phyloP scores from a whole-genome alignment of 2,329 filamentous ascomycete genomes.

The Apiospora phragmitis region DNA sequence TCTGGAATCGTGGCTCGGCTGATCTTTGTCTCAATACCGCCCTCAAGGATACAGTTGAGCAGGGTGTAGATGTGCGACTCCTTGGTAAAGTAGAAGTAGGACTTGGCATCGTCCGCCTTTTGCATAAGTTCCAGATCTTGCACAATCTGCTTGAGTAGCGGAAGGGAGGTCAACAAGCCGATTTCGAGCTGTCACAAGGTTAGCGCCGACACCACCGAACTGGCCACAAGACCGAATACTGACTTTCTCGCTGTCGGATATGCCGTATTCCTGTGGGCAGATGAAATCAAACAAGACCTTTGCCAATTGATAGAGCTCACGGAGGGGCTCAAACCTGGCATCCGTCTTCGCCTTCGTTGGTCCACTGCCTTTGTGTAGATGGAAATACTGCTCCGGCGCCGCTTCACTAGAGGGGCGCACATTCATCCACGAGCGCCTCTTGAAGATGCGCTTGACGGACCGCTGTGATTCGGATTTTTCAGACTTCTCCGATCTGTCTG shows the following conservation, averaged over 20 bases:
- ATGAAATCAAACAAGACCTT: constrained; percentile 99
- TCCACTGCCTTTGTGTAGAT: constrained; percentile 77
- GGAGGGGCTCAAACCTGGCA: constrained; percentile 79
- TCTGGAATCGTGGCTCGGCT: constrained; percentile 93
- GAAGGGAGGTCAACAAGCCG: constrained; percentile 88
- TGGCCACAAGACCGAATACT: constrained; percentile 13
- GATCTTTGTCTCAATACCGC: constrained; percentile 96
- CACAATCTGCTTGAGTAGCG: constrained; percentile 93
- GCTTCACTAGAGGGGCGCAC: constrained; percentile 53
- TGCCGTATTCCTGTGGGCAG: constrained; percentile 97
- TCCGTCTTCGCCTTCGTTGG: constrained; percentile 80
- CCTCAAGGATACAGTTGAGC: constrained; percentile 95
- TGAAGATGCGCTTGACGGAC: constrained; percentile 54
- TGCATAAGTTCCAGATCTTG: constrained; percentile 93
- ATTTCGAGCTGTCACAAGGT: constrained; percentile 71
- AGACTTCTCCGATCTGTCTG: constrained; percentile 28
- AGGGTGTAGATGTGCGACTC: constrained; percentile 98
- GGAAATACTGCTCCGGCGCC: constrained; percentile 78
- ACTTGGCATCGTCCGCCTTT: constrained; percentile 89
- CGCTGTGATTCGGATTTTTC: constrained; percentile 34
- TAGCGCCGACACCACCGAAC: constrained; percentile 18
- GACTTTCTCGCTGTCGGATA: constrained; percentile 85
- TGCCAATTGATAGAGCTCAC: constrained; percentile 88
- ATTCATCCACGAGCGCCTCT: constrained; percentile 61
- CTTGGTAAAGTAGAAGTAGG: constrained; percentile 99